Evolutionary conservation across 129 eudicot species (phyloP).

Genomic region (Ambrosia artemisiifolia): DNA sequence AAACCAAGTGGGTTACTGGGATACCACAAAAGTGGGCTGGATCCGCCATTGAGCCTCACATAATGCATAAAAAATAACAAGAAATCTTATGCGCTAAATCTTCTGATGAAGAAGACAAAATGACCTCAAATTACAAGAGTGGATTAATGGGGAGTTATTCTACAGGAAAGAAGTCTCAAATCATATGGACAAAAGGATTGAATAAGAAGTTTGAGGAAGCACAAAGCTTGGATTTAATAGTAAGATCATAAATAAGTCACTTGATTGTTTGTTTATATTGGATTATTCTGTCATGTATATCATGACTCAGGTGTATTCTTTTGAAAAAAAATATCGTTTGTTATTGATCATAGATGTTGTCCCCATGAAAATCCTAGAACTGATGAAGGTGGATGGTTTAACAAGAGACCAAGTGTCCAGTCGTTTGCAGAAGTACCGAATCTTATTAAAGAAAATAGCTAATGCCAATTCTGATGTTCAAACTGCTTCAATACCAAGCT

Average conservation of each 20-base stretch:
- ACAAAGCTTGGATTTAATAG: conserved; percentile 25
- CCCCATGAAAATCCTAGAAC: conserved; percentile 23
- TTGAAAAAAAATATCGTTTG: not conserved
- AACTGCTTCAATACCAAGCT: conserved; percentile 1
- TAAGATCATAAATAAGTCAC: not conserved
- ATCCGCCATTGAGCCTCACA: too few species aligned
- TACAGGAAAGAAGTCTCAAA: conserved; percentile 5
- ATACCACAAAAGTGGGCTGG: too few species aligned
- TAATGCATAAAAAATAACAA: too few species aligned
- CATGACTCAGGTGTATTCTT: too few species aligned
- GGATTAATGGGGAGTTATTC: too few species aligned
- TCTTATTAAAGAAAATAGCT: conserved; percentile 11
- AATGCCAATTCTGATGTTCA: not conserved
- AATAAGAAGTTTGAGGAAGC: conserved; percentile 22
- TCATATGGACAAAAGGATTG: conserved; percentile 19
- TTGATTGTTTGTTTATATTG: not conserved
- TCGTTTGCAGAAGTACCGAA: conserved; percentile 32
- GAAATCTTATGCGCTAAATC: too few species aligned
- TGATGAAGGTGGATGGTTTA: conserved; percentile 32
- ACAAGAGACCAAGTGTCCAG: conserved; percentile 35
- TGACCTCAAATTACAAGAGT: too few species aligned
- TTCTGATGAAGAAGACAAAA: too few species aligned
- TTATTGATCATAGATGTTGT: conserved; percentile 2
- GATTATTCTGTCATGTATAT: not conserved
- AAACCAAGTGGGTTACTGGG: too few species aligned